phyloP scores from a whole-genome alignment of 257 asterid genomes.

The Nyctanthes arbortristis region DNA sequence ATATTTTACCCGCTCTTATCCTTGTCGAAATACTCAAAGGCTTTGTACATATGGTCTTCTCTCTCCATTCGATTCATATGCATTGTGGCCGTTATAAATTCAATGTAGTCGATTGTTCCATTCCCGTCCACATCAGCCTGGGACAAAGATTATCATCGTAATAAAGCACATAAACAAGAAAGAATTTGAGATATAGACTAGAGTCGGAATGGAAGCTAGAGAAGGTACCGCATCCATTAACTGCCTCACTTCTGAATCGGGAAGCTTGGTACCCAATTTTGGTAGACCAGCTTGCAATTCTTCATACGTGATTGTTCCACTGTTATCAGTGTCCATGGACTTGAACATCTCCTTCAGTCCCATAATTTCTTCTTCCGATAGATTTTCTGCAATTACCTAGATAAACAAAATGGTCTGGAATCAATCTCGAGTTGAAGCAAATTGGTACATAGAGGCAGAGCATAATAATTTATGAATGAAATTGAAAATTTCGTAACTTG shows the following conservation, averaged over 20 bases:
- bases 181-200: too few relatives aligned
- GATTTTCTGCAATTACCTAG: conserved; percentile 90
- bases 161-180: neutral
- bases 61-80: conserved; percentile 93
- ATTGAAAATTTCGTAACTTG: neutral
- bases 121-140: conserved; percentile 96
- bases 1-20: conserved; percentile 82
- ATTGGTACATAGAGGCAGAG: too few relatives aligned
- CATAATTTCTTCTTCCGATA: conserved; percentile 94
- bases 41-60: conserved; percentile 82
- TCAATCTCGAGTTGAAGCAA: neutral
- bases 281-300: conserved; percentile 91
- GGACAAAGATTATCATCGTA: conserved; percentile 3
- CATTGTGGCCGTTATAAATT: conserved; percentile 91
- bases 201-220: conserved; percentile 18
- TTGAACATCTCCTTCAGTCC: conserved; percentile 98
- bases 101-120: conserved; percentile 84
- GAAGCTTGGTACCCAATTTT: conserved; percentile 88
- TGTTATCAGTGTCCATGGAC: conserved; percentile 91
- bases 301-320: conserved; percentile 88
- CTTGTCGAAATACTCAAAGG: conserved; percentile 90
- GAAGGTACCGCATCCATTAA: conserved; percentile 86
- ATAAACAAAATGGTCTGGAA: conserved; percentile 7
- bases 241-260: conserved; percentile 91
- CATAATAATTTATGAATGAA: neutral